Conservation (phyloP, 176 grass and related monocot genomes). For the Zizania latifolia region DNA sequence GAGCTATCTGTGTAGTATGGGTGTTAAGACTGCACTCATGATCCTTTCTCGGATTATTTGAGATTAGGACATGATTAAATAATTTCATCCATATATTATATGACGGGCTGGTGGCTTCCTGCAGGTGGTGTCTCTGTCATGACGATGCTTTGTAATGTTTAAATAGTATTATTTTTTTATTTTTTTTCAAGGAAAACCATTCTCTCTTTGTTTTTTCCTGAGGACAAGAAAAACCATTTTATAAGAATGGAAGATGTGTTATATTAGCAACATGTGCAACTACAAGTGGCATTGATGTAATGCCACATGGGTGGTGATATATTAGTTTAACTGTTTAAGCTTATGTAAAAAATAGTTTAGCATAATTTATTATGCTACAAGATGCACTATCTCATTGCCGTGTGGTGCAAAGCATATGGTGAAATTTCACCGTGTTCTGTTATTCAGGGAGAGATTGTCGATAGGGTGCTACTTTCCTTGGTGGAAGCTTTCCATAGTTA, state of each 20-base stretch:
- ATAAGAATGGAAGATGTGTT: background rate
- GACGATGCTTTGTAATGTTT: background rate
- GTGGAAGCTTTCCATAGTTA: background rate
- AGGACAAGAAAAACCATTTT: background rate
- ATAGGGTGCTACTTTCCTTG: background rate
- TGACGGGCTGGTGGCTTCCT: background rate
- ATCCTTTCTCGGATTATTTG: slow-evolving; percentile 5
- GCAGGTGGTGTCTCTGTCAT: background rate
- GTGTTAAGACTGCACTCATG: background rate
- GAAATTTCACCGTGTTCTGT: background rate
- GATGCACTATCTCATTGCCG: background rate
- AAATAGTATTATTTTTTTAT: background rate
- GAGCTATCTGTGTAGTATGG: background rate
- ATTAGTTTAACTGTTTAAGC: too few species aligned
- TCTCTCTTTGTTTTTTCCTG: too few species aligned
- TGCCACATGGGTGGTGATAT: background rate
- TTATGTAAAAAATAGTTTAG: too few species aligned
- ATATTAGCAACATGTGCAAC: background rate
- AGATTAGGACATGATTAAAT: slow-evolving; percentile 12
- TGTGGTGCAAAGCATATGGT: slow-evolving; percentile 15
- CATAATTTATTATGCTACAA: background rate
- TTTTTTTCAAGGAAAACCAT: background rate
- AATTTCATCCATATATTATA: background rate
- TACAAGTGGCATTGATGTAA: slow-evolving; percentile 10
- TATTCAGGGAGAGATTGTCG: background rate